These are phyloP conservation scores for Bisporella sp. DNA, from an alignment of 2,329 filamentous ascomycete species.

Conservation along the genomic window DNA sequence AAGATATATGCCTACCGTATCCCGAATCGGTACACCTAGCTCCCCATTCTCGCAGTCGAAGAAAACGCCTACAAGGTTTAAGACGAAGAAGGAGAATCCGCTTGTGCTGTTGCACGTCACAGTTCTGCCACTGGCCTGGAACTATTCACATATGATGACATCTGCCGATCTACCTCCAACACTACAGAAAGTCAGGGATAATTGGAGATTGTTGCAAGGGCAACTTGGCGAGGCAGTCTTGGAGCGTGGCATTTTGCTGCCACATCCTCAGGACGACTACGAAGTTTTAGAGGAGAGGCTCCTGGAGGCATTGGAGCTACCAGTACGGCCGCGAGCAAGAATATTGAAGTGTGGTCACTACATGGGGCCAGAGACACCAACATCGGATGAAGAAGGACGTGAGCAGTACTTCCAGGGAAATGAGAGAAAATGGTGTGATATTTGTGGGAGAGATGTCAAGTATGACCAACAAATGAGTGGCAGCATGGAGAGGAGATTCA, in stretches of 20 bases:
- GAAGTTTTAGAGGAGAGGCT: constrained; percentile 73
- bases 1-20: constrained; percentile 40
- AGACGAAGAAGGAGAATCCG: constrained; percentile 49
- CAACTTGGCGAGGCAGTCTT: constrained; percentile 67
- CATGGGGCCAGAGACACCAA: constrained; percentile 42
- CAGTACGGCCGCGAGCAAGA: constrained; percentile 53
- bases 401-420: constrained; percentile 10
- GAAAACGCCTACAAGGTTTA: constrained; percentile 49
- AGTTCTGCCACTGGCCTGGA: constrained; percentile 61
- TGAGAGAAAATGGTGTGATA: constrained; percentile 26
- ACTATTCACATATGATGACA: constrained; percentile 52
- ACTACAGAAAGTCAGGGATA: constrained; percentile 47
- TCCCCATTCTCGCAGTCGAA: constrained; percentile 18
- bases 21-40: constrained; percentile 48
- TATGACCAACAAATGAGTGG: constrained; percentile 16
- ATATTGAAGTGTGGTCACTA: constrained; percentile 75
- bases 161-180: constrained; percentile 36
- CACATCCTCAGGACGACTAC: constrained; percentile 74
- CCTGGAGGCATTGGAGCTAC: constrained; percentile 67
- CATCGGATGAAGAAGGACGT: constrained; percentile 23
- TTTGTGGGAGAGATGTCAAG: constrained; percentile 25
- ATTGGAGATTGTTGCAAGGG: constrained; percentile 61
- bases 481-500: constrained; percentile 45
- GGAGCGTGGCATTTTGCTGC: constrained; percentile 65
- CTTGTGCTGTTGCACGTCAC: constrained; percentile 75